Conservation (phyloP, 2,329 filamentous ascomycete species). For the Dactylonectria macrodidyma region DNA sequence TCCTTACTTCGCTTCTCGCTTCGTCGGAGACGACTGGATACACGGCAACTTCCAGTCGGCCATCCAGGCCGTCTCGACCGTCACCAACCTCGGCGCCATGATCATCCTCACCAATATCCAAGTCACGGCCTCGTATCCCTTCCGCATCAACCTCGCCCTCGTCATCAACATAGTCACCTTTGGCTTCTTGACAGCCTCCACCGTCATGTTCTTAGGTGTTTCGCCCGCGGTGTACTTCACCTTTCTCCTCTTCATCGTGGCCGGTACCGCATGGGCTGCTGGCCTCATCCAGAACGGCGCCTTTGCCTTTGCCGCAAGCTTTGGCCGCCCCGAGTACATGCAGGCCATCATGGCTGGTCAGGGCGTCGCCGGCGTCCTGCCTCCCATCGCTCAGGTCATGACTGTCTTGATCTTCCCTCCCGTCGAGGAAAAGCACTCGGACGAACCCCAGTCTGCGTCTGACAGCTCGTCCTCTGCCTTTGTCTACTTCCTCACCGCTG, state of each 20-base stretch:
- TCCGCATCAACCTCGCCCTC: conserved; percentile 85
- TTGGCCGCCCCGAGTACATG: conserved; percentile 89
- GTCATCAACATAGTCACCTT: conserved; percentile 85
- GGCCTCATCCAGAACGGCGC: conserved; percentile 94
- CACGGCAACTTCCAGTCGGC: conserved; percentile 89
- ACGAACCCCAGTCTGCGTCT: conserved; percentile 40
- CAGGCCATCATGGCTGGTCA: conserved; percentile 98
- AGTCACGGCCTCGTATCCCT: conserved; percentile 86
- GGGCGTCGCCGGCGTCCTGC: conserved; percentile 90
- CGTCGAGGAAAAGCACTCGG: conserved; percentile 46
- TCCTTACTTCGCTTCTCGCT: conserved; percentile 91
- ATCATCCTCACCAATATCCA: conserved; percentile 86
- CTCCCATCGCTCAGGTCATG: conserved; percentile 87
- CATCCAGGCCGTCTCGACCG: conserved; percentile 87
- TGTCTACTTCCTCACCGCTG: conserved; percentile 91
- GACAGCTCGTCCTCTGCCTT: conserved; percentile 76
- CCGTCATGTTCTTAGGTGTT: conserved; percentile 74
- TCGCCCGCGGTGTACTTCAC: conserved; percentile 79
- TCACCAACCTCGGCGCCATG: conserved; percentile 85
- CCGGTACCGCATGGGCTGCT: conserved; percentile 82
- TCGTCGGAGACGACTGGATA: conserved; percentile 79
- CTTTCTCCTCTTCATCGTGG: conserved; percentile 88
- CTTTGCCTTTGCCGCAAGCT: conserved; percentile 91
- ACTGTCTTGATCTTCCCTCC: conserved; percentile 77
- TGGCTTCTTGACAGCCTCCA: conserved; percentile 84